Conservation (phyloP, 768 basidiomycete genomes). For the Mycena venus region DNA sequence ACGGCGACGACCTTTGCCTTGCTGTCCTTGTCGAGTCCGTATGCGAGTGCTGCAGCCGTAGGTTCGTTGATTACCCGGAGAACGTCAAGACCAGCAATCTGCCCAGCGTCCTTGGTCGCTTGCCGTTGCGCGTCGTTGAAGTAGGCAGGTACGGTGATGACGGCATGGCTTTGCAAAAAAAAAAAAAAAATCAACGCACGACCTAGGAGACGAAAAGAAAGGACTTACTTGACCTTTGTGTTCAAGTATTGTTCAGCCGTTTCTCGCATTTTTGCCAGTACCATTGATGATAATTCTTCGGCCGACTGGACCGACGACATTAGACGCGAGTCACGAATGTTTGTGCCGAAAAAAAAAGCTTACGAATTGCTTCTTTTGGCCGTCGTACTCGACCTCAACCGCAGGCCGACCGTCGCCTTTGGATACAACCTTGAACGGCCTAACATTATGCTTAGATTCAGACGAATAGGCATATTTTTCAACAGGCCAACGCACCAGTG, state of each 20-base stretch:
- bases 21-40: constrained; percentile 92
- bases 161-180: constrained; percentile 73
- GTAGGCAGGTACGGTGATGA: constrained; percentile 97
- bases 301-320: constrained; percentile 67
- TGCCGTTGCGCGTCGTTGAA: constrained; percentile 99
- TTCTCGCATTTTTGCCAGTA: constrained; percentile 93
- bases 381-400: constrained; percentile 87
- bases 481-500: constrained; percentile 73
- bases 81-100: constrained; percentile 97
- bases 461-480: not conserved
- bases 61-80: constrained; percentile 99
- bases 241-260: constrained; percentile 95
- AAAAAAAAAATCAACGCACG: constrained; percentile 17
- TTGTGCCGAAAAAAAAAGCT: constrained; percentile 43
- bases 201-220: not conserved
- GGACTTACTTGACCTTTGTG: constrained; percentile 92
- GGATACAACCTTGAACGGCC: constrained; percentile 86
- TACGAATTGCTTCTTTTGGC: constrained; percentile 86
- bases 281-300: constrained; percentile 91
- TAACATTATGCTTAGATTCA: constrained; percentile 39
- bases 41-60: constrained; percentile 97
- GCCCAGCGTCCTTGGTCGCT: constrained; percentile 97
- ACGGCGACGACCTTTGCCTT: constrained; percentile 90
- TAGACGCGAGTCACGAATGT: constrained; percentile 20
- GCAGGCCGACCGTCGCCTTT: constrained; percentile 83